Evolutionary conservation across 495 filamentous ascomycete species (phyloP), one percentile per base, ranked within the genome.

Genomic region (Penicillium subrubescens): DNA sequence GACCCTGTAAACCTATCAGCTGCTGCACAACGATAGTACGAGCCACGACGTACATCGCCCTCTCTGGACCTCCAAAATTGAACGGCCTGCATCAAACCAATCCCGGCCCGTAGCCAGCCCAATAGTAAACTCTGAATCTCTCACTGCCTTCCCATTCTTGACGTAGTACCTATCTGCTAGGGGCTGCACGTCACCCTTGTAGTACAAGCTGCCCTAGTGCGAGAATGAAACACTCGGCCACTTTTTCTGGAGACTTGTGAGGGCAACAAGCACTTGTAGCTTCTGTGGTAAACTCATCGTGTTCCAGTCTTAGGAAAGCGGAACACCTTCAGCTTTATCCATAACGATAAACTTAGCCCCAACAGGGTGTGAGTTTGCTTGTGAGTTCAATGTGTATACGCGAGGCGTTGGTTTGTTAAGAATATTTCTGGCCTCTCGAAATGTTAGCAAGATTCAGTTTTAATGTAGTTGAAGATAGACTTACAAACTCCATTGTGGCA

Each of bases 401-500:
- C 50, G 50, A 29, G 50, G 50, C 23, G 14, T 19, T 8, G 50
- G 23, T n/a, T 12, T 53, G 5, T 53, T 25, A 31, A 53, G 50
- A n/a, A 27, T 31, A 15, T 31, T 53, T 17, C 50, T 31, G 12
- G 12, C 50, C 25, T 29, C 29, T 11, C 8, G 50, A 12, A 8
- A 2, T 17, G 50, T 53, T 17, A 53, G 50, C 25, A 31, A 29
- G 48, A 52, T 8, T n/a, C 17, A 5, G 23, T 6, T 12, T 53
- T 27, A 12, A 53, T 31, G 25, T 1, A 53, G 75, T 21, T 69
- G 55, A 56, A 8, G 12, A 44, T 57, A 0, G 41, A 37, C 77
- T 67, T 67, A 80, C 77, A 71, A 79, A 81, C 55, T 81, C 71
- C 75, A 79, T 78, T 5, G 75, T 79, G 31, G 78, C 77, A 7